Evolutionary conservation across 768 basidiomycete genomes (phyloP).

Genomic region (Floccularia luteovirens): DNA sequence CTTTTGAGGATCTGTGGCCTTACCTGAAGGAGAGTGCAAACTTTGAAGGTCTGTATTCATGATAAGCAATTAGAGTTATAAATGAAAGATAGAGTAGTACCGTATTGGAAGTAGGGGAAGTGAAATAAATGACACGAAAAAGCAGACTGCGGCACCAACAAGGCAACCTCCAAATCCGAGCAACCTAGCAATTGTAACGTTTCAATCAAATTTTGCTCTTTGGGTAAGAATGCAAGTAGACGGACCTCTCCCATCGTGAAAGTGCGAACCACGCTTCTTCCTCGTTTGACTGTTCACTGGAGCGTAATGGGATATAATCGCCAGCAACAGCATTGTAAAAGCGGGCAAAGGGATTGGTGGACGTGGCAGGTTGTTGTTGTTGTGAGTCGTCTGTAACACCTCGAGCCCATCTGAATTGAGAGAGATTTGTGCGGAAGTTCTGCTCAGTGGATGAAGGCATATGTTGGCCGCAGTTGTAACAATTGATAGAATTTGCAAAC

Average conservation of each 20-base stretch:
- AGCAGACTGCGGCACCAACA: conserved; percentile 88
- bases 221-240: not conserved
- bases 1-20: conserved; percentile 3
- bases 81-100: conserved; percentile 17
- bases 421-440: conserved; percentile 65
- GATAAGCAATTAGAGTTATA: conserved; percentile 4
- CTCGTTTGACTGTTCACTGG: conserved; percentile 78
- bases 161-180: conserved; percentile 88
- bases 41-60: conserved; percentile 67
- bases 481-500: no score
- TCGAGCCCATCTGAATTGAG: conserved; percentile 83
- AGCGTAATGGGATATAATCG: conserved; percentile 84
- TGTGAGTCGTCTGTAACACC: conserved; percentile 68
- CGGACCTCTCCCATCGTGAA: conserved; percentile 88
- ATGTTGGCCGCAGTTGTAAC: conserved; percentile 3
- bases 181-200: conserved; percentile 38
- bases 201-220: not conserved
- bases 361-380: conserved; percentile 22
- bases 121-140: conserved; percentile 85
- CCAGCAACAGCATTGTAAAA: conserved; percentile 84
- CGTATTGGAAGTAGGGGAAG: conserved; percentile 45
- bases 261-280: conserved; percentile 94
- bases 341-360: conserved; percentile 69
- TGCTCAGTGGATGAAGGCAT: conserved; percentile 41
- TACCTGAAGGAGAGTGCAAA: conserved; percentile 87